Conservation (phyloP, 768 basidiomycete species). For the Phlebiopsis gigantea region DNA sequence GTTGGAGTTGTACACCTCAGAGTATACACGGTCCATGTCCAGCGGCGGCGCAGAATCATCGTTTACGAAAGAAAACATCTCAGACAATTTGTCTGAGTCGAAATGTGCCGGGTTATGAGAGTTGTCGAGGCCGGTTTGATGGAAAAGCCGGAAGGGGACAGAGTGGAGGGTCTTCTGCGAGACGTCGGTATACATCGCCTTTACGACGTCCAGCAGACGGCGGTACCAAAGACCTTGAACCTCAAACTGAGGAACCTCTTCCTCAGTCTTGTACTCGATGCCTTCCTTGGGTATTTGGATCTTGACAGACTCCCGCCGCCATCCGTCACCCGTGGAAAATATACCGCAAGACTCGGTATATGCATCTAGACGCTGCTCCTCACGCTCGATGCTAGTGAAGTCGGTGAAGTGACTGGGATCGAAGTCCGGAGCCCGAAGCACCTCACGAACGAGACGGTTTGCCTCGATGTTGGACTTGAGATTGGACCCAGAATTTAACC, state of each 20-base stretch:
- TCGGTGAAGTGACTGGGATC: slow-evolving; percentile 11
- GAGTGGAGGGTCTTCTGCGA: background rate
- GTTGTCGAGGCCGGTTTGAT: background rate
- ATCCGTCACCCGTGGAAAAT: slow-evolving; percentile 17
- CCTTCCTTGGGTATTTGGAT: slow-evolving; percentile 21
- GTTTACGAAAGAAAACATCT: too few relatives aligned
- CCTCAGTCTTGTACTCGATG: slow-evolving; percentile 13
- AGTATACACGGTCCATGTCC: slow-evolving; percentile 43
- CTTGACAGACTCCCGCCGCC: slow-evolving; percentile 14
- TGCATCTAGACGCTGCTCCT: slow-evolving; percentile 13
- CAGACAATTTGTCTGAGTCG: too few relatives aligned
- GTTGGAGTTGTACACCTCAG: slow-evolving; percentile 8
- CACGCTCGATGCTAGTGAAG: slow-evolving; percentile 16
- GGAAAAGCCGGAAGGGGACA: slow-evolving; percentile 6
- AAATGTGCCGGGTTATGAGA: slow-evolving; percentile 17
- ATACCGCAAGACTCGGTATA: slow-evolving; percentile 11
- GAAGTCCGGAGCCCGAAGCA: slow-evolving; percentile 21
- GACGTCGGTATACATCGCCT: slow-evolving; percentile 9
- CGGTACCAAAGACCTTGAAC: slow-evolving; percentile 27
- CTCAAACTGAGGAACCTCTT: slow-evolving; percentile 24
- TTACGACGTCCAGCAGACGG: slow-evolving; percentile 22
- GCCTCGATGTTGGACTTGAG: slow-evolving; percentile 24
- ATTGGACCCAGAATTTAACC: slow-evolving; percentile 25
- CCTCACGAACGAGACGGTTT: slow-evolving; percentile 22
- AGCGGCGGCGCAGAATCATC: slow-evolving; percentile 36